Evolutionary conservation across 371 early-diverging fungal species (phyloP).

Genomic region (Mortierella sp.): DNA sequence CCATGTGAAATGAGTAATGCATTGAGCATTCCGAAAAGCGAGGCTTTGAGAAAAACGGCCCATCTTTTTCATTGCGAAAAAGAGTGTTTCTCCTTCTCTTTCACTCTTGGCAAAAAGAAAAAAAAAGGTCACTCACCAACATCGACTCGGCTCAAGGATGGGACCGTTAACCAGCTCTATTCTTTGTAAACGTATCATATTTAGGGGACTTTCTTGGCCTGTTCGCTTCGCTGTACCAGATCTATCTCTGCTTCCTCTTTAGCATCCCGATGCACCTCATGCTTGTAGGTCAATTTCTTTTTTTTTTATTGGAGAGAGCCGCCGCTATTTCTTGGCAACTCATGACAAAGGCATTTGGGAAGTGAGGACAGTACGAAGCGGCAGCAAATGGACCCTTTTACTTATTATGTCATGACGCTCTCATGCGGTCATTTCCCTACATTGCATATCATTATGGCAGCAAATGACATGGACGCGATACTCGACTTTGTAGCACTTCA

Average conservation of each 20-base stretch:
- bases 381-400: background rate
- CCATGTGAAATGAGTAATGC: background rate
- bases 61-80: background rate
- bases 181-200: no score
- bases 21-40: no score
- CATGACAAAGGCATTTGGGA: background rate
- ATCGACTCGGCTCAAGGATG: background rate
- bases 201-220: conserved; percentile 50
- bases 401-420: background rate
- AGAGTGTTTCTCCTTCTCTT: background rate
- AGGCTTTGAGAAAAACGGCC: background rate
- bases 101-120: background rate
- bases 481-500: background rate
- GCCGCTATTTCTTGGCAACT: background rate
- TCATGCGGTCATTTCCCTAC: background rate
- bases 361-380: background rate
- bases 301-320: background rate
- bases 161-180: background rate
- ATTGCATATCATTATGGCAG: background rate
- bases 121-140: no score
- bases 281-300: conserved; percentile 26
- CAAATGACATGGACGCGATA: background rate
- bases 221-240: conserved; percentile 44
- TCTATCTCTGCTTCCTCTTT: conserved; percentile 42
- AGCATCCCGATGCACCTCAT: conserved; percentile 34